Percentiles rank a stretch among this genome's conserved stretches.
Evolutionary conservation across 2,329 filamentous ascomycete species (phyloP).

Genomic region (Fusarium succisae): DNA sequence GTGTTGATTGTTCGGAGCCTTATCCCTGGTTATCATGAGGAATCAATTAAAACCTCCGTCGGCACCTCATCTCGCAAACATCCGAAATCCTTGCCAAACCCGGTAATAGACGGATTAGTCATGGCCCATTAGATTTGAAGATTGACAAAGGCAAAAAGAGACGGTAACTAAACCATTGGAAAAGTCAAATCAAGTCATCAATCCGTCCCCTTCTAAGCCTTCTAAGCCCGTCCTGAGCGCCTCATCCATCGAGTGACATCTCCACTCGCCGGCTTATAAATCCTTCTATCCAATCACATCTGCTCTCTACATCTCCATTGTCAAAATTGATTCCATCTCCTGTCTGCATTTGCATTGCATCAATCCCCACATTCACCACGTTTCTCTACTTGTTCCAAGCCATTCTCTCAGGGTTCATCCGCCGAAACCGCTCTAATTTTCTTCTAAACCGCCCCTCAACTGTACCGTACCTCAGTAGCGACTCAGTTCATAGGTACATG

Average conservation of each 20-base stretch:
- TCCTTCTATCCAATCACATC: constrained; percentile 24
- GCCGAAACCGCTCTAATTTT: constrained; percentile 30
- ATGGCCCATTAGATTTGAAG: neutral
- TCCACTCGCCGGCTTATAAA: constrained; percentile 22
- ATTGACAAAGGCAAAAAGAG: constrained; percentile 28
- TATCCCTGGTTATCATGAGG: constrained; percentile 30
- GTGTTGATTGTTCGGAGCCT: neutral
- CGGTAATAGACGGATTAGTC: constrained; percentile 9
- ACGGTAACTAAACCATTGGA: neutral
- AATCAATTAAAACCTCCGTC: constrained; percentile 24
- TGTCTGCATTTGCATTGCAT: constrained; percentile 18
- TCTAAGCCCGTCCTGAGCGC: constrained; percentile 2
- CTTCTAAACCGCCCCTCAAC: constrained; percentile 18
- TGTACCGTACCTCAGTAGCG: neutral
- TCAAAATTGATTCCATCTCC: constrained; percentile 32
- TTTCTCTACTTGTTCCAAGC: neutral
- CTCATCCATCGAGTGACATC: neutral
- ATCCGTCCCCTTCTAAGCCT: constrained; percentile 1
- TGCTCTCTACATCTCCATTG: neutral
- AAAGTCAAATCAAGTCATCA: constrained; percentile 1
- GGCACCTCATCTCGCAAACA: neutral
- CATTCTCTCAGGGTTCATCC: constrained; percentile 11
- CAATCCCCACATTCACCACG: constrained; percentile 8
- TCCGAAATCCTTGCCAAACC: neutral
- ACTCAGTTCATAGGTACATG: neutral